Evolutionary conservation across 495 filamentous ascomycete species (phyloP).

Genomic region (Trichoderma asperelloides): DNA sequence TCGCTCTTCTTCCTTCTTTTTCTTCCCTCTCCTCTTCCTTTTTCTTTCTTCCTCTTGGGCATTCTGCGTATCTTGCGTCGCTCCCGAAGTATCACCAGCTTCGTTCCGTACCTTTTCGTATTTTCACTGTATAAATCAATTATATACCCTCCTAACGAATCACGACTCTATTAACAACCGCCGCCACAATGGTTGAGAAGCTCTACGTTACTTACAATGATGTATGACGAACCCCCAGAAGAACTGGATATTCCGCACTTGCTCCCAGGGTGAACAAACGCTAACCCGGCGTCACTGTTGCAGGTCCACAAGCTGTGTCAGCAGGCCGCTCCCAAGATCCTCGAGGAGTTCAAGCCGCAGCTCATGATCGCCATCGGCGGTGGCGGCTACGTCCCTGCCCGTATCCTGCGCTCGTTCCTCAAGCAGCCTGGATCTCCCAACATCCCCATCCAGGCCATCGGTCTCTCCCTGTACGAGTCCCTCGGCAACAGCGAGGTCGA

Average conservation of each 20-base stretch:
- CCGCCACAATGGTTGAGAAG: conserved; percentile 67
- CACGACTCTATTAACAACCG: conserved; percentile 10
- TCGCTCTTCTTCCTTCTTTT: background rate
- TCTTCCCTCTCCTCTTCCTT: background rate
- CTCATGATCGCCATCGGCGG: conserved; percentile 99
- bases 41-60: conserved; percentile 7
- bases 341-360: conserved; percentile 77
- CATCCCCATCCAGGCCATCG: conserved; percentile 99
- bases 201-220: conserved; percentile 94
- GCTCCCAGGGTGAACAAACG: background rate
- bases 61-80: background rate
- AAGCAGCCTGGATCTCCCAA: conserved; percentile 81
- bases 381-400: conserved; percentile 92
- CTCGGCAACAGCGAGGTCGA: conserved; percentile 56
- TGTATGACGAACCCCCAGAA: conserved; percentile 33
- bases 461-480: conserved; percentile 90
- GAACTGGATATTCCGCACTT: background rate
- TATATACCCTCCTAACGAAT: background rate
- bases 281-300: conserved; percentile 6
- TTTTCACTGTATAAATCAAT: background rate
- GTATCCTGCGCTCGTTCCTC: conserved; percentile 96
- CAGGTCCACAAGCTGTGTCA: conserved; percentile 98
- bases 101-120: background rate
- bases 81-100: background rate
- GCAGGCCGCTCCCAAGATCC: conserved; percentile 66